Conservation (phyloP, 345 rosid species). For the Eucalyptus fibrosa region DNA sequence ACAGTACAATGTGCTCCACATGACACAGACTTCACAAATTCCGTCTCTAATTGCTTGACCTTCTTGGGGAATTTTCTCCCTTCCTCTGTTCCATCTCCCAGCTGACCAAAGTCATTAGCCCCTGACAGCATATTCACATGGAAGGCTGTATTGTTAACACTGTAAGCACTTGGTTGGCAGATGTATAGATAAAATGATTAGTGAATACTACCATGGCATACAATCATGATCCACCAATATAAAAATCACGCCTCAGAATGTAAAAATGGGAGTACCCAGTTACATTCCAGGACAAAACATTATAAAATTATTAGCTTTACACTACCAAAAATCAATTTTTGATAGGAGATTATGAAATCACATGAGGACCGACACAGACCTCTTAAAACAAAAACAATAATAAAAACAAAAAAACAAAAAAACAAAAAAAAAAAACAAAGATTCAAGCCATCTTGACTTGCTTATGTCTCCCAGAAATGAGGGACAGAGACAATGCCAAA, state of each 20-base stretch:
- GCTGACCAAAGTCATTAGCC: conserved; percentile 87
- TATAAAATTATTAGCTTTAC: neutral
- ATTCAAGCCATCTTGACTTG: neutral
- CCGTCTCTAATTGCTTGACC: conserved; percentile 69
- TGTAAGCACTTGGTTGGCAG: neutral
- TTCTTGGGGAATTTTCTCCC: conserved; percentile 66
- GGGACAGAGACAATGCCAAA: neutral
- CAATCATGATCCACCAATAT: neutral
- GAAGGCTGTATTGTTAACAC: neutral
- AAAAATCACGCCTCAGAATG: neutral
- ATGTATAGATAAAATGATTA: neutral
- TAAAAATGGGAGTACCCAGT: neutral
- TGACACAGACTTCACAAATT: conserved; percentile 79
- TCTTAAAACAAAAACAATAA: neutral
- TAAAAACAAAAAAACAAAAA: neutral
- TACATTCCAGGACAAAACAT: neutral
- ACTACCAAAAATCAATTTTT: neutral
- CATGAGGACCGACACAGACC: neutral
- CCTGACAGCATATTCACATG: conserved; percentile 20
- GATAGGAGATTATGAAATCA: neutral
- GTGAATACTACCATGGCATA: neutral
- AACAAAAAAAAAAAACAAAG: neutral
- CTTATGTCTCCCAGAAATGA: neutral
- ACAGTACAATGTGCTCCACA: conserved; percentile 96
- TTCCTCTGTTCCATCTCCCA: conserved; percentile 97